Base-by-base conservation (phyloP, 176 grass and related monocot genomes). In the Juncus inflexus region DNA sequence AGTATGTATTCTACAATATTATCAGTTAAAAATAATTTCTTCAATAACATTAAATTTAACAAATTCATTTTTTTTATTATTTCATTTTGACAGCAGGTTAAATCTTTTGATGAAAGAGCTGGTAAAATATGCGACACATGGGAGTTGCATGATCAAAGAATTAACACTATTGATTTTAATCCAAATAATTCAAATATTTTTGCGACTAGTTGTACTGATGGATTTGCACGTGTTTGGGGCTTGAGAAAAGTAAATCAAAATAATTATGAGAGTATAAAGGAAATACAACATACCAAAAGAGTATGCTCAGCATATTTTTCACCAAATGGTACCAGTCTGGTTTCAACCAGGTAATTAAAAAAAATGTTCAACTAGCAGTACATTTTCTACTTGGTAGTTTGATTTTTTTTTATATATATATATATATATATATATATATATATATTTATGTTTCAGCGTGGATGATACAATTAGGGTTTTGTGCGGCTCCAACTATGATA, bases 261-360 rank as follows among this genome's bases (percentile, higher is more conserved):
- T 45, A 58, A 59, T 14, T 62, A 54, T 5, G 55, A 83, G 37
- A 73, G 73, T 60, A 76, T 86, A 55, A 91, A 79, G 42, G 60
- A 82, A 68, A 53, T 91, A 3, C 13, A 76, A 15, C 80, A 83
- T 67, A 50, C 14, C 19, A 83, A 43, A 42, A 40, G 76, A 19
- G 74, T 96, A 52, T 66, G 85, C 15, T 96, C 92, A 63, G 81
- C 92, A 66, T 88, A 88, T 79, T 96, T 96, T 65, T 96, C 92
- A 43, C 92, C 84, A 64, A 81, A 74, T 81, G 87, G 92, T 36
- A 35, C 35, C 64, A 63, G 70, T 64, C 40, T 96, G 36, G 92
- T 80, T 60, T 83, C 92, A 72, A 91, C 92, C n/a, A n/a, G n/a
- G n/a, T n/a, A n/a, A n/a, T n/a, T n/a, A n/a, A n/a, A n/a, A n/a